Percentiles rank a stretch among this genome's conserved stretches.
phyloP scores from a whole-genome alignment of 2,329 filamentous ascomycete species.

The Pezicula carpinea region DNA sequence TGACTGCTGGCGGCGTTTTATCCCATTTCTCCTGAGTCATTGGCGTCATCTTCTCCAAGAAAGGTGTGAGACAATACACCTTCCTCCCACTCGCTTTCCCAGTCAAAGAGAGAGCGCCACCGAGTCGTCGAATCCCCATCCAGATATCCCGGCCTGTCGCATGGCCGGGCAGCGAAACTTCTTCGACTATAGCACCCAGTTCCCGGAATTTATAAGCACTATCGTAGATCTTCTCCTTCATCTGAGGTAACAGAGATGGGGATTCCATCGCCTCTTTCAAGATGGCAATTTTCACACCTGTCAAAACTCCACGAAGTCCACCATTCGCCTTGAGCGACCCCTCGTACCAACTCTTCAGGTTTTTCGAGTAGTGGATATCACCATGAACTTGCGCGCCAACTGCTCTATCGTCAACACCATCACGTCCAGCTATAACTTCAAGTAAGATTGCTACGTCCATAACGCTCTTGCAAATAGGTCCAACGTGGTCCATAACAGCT shows the following conservation, averaged over 20 bases:
- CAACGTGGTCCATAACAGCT: constrained; percentile 44
- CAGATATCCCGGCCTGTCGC: constrained; percentile 41
- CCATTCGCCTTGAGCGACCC: not conserved
- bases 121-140: constrained; percentile 41
- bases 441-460: constrained; percentile 35
- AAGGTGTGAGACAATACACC: not conserved
- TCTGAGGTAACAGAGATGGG: constrained; percentile 32
- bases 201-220: constrained; percentile 35
- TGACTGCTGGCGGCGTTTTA: constrained; percentile 23
- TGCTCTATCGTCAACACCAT: constrained; percentile 40
- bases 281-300: constrained; percentile 33
- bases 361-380: not conserved
- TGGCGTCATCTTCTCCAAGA: not conserved
- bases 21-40: constrained; percentile 1
- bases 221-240: constrained; percentile 34
- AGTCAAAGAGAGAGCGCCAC: constrained; percentile 38
- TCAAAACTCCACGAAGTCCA: constrained; percentile 17
- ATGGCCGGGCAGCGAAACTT: constrained; percentile 45
- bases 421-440: constrained; percentile 40
- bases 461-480: constrained; percentile 36
- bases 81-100: not conserved
- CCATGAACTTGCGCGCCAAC: constrained; percentile 28
- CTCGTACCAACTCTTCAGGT: not conserved
- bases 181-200: constrained; percentile 43
- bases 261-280: constrained; percentile 38